Evolutionary conservation across 306 rosid species (phyloP).

Genomic region (Castanea crenata): DNA sequence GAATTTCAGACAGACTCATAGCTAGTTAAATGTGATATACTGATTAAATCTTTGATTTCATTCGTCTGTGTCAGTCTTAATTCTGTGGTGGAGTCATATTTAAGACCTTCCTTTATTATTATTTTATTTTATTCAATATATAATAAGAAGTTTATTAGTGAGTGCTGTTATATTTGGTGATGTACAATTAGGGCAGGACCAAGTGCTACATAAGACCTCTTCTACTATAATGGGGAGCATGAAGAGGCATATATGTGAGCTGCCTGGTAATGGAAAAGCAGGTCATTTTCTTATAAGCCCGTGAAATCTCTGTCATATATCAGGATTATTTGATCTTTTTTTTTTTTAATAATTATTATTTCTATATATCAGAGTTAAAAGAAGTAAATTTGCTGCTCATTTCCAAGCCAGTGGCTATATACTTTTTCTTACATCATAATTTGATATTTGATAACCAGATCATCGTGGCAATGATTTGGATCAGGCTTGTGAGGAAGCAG

Average conservation of each 20-base stretch:
- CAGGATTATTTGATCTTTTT: background rate
- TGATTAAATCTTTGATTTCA: too few relatives aligned
- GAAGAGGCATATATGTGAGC: slow-evolving; percentile 19
- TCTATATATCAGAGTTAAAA: background rate
- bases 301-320: slow-evolving; percentile 16
- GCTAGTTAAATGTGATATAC: too few relatives aligned
- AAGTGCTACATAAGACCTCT: slow-evolving; percentile 42
- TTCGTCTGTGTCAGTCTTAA: background rate
- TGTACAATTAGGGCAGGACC: slow-evolving; percentile 58
- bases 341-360: background rate
- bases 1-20: background rate
- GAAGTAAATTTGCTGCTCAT: slow-evolving; percentile 15
- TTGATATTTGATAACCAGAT: slow-evolving; percentile 46
- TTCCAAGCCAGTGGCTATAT: slow-evolving; percentile 11
- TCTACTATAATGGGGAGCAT: slow-evolving; percentile 38
- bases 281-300: slow-evolving; percentile 40
- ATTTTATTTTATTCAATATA: slow-evolving; percentile 7
- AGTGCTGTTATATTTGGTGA: slow-evolving; percentile 1
- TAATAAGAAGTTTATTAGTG: background rate
- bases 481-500: slow-evolving; percentile 38
- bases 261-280: slow-evolving; percentile 34
- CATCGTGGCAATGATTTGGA: slow-evolving; percentile 25
- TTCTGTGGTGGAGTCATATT: background rate
- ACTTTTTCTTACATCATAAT: slow-evolving; percentile 24
- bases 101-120: background rate